Evolutionary conservation across 2,329 filamentous ascomycete species (phyloP).

Genomic region (Fusarium chuoi): DNA sequence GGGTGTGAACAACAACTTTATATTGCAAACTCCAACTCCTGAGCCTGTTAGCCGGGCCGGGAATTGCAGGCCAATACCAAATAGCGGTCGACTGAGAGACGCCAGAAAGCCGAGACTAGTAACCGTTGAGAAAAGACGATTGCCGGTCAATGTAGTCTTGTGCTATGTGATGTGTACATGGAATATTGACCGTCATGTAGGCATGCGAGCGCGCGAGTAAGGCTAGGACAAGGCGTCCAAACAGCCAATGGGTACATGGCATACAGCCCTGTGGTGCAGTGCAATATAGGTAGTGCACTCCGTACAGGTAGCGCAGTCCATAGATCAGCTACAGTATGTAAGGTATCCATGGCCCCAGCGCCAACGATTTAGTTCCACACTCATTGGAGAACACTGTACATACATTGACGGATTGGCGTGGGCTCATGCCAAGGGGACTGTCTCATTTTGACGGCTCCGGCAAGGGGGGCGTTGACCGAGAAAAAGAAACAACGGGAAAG

Average conservation of each 20-base stretch:
- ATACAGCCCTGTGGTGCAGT: conserved; percentile 1
- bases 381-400: conserved; percentile 2
- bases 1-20: conserved; percentile 37
- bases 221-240: conserved; percentile 31
- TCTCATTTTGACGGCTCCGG: conserved; percentile 40
- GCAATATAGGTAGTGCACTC: conserved; percentile 8
- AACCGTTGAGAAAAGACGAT: conserved; percentile 30
- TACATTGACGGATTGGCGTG: conserved; percentile 40
- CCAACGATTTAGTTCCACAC: conserved; percentile 15
- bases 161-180: conserved; percentile 13
- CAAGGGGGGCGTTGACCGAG: conserved; percentile 25
- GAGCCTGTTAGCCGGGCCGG: conserved; percentile 35
- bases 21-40: conserved; percentile 30
- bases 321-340: conserved; percentile 1
- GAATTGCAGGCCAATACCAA: conserved; percentile 29
- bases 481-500: conserved; percentile 5
- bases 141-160: conserved; percentile 20
- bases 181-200: conserved; percentile 19
- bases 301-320: background rate
- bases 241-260: conserved; percentile 10
- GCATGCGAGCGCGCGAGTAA: conserved; percentile 24
- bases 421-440: conserved; percentile 37
- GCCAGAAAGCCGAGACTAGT: conserved; percentile 31
- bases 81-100: conserved; percentile 42
- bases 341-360: conserved; percentile 3